phyloP scores from a whole-genome alignment of 352 stramenopile species.

The Thalassiosira mediterranea region DNA sequence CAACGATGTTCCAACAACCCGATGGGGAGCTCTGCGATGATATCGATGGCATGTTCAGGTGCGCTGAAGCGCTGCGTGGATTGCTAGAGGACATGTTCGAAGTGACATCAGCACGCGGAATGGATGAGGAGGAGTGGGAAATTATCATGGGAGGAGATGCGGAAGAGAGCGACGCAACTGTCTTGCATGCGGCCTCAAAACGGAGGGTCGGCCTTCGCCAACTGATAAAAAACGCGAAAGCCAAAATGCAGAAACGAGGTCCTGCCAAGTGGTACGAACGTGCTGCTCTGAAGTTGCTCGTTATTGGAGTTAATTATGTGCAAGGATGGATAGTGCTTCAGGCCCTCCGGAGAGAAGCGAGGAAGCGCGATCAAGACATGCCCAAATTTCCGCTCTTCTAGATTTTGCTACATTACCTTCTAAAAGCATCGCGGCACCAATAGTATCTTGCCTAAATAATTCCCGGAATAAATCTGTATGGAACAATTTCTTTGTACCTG shows the following conservation, averaged over 20 bases:
- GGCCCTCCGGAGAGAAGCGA: conserved; percentile 64
- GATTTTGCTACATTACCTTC: background rate
- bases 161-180: conserved; percentile 31
- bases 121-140: conserved; percentile 40
- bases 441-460: conserved; percentile 78
- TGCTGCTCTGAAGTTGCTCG: conserved; percentile 58
- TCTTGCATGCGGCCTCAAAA: background rate
- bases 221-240: conserved; percentile 43
- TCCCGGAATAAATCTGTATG: conserved; percentile 88
- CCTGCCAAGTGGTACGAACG: conserved; percentile 71
- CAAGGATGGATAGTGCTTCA: conserved; percentile 80
- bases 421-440: background rate
- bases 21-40: conserved; percentile 37
- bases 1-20: conserved; percentile 44
- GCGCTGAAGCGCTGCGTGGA: conserved; percentile 41
- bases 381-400: conserved; percentile 85
- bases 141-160: conserved; percentile 24
- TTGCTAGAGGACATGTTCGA: conserved; percentile 78
- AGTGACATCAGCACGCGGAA: conserved; percentile 32
- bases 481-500: conserved; percentile 87
- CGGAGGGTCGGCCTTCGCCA: conserved; percentile 41
- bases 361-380: conserved; percentile 67
- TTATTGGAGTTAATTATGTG: conserved; percentile 79
- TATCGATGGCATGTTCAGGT: conserved; percentile 47
- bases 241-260: conserved; percentile 12